These are phyloP conservation scores for Suhomyces kilbournensis DNA, from an alignment of 805 yeast species.

Conservation along the genomic window DNA sequence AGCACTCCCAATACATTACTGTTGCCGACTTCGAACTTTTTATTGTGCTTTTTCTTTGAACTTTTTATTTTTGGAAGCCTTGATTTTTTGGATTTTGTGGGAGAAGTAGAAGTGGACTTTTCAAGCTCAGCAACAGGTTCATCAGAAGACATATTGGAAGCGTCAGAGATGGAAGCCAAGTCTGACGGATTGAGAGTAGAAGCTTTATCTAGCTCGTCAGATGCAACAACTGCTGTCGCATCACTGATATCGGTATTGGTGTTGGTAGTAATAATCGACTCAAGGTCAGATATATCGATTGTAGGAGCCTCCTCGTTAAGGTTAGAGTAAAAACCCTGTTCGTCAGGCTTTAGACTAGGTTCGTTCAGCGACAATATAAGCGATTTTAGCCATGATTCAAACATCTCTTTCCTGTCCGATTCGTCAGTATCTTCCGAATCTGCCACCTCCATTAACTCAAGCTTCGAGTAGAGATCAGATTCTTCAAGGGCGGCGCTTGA, in stretches of 20 bases:
- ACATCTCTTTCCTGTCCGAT: constrained; percentile 6
- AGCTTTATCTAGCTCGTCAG: not conserved
- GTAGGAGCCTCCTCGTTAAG: constrained; percentile 15
- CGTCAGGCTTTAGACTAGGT: constrained; percentile 22
- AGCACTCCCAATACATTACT: constrained; percentile 61
- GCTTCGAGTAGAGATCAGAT: not conserved
- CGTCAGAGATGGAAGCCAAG: constrained; percentile 18
- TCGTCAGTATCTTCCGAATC: constrained; percentile 6
- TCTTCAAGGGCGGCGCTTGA: not conserved
- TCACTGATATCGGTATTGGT: not conserved
- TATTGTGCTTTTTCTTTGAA: constrained; percentile 5
- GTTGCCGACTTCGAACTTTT: constrained; percentile 36
- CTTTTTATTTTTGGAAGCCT: constrained; percentile 11
- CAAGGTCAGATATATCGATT: constrained; percentile 31
- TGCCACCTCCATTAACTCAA: not conserved
- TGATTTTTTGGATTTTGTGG: constrained; percentile 6
- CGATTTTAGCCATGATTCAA: constrained; percentile 27
- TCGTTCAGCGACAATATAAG: constrained; percentile 23
- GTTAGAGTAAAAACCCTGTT: constrained; percentile 40
- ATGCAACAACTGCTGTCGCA: not conserved
- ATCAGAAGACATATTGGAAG: constrained; percentile 14
- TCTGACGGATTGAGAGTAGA: constrained; percentile 10
- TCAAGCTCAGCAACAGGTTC: not conserved
- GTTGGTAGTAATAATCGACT: constrained; percentile 15
- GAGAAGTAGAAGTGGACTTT: not conserved